Evolutionary conservation across 768 basidiomycete genomes (phyloP), one percentile per base, ranked within the genome.

Genomic region (Lactifluus piperatus): DNA sequence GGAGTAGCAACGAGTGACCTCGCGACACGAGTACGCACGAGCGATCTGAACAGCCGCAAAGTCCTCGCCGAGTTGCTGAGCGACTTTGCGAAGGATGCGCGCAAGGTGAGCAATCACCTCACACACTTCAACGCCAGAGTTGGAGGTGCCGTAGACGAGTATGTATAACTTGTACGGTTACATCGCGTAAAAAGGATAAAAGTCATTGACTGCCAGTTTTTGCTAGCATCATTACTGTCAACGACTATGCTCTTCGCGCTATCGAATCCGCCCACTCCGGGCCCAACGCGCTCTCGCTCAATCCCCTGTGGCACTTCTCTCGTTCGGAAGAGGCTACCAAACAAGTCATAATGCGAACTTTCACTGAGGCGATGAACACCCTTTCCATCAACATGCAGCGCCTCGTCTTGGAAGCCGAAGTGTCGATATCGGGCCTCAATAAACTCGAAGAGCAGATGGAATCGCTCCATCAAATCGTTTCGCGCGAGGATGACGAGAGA

Each of bases 1-100:
- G 84, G 90, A 64, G 83, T 90, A 79, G 89, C 87, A 11, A 86
- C 84, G 1, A 73, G 70, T 22, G 88, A 91, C 67, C 74, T 91
- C 52, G 72, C 80, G 13, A 76, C 80, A 5, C 74, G 87, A 27
- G 83, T 90, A 14, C 76, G 76, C 18, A 71, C 77, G 58, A 91
- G 88, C 68, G 73, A 84, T n/a, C 69, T 91, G 66, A 79, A 73
- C 56, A 79, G 80, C 22, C 81, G 74, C 53, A 83, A 88, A 18
- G 58, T 68, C 24, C 66, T 91, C 13, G 82, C 80, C 18, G 72
- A 78, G 10, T 65, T 74, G 18, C 71, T 91, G 62, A 62, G 60
- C 14, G 76, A 74, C 2, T 88, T 91, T 66, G 78, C 81, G 2
- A 68, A 71, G 7, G 82, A 84, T 63, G 86, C 88, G 1, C 82